These are phyloP conservation scores for Ustilago hordei DNA, from an alignment of 1,284 basidiomycete genomes.

Conservation along the genomic window DNA sequence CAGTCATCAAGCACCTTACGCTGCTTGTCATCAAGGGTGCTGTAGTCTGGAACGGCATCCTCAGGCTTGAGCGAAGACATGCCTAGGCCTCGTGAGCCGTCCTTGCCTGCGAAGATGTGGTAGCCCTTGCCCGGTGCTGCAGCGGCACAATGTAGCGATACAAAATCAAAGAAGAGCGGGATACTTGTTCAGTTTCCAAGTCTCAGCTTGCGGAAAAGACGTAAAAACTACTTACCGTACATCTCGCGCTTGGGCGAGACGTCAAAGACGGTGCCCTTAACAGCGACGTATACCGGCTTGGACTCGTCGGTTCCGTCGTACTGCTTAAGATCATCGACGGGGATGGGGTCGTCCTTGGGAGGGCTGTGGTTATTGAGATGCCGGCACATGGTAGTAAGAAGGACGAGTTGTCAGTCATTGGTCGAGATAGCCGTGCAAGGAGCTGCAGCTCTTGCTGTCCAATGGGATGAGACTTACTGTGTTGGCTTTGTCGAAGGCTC, in stretches of 20 bases:
- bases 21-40: conserved; percentile 79
- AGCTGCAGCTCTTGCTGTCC: neutral
- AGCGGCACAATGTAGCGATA: neutral
- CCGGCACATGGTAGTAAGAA: neutral
- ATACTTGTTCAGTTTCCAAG: neutral
- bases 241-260: conserved; percentile 81
- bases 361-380: conserved; percentile 70
- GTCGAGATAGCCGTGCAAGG: neutral
- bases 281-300: conserved; percentile 85
- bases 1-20: conserved; percentile 89
- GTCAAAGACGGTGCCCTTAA: conserved; percentile 89
- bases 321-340: conserved; percentile 76
- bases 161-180: neutral
- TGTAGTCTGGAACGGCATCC: conserved; percentile 90
- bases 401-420: neutral
- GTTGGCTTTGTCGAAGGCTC: conserved; percentile 59
- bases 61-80: conserved; percentile 85
- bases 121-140: conserved; percentile 64
- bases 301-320: conserved; percentile 78
- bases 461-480: conserved; percentile 43
- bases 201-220: neutral
- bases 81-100: conserved; percentile 74
- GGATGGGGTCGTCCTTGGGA: conserved; percentile 83
- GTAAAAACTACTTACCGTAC: conserved; percentile 76
- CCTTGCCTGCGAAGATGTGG: conserved; percentile 81